Conservation (phyloP, 306 rosid species). For the Astragalus glycyphyllos region DNA sequence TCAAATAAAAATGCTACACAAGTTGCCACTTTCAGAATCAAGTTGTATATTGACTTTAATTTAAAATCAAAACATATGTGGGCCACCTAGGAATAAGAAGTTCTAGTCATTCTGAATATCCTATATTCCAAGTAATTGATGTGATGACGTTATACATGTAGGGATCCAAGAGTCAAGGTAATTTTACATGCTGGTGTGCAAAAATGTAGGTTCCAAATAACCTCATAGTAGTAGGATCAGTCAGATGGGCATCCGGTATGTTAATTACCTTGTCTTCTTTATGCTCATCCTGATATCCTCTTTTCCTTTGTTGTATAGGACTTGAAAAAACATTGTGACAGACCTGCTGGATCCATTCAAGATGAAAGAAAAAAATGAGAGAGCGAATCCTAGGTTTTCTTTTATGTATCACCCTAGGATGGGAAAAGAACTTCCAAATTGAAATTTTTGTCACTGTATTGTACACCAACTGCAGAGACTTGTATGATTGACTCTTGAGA, state of each 20-base stretch:
- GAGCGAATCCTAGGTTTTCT: slow-evolving; percentile 46
- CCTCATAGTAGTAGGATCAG: slow-evolving; percentile 1
- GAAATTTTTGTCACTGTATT: slow-evolving; percentile 51
- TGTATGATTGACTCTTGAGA: slow-evolving; percentile 32
- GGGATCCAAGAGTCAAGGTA: slow-evolving; percentile 1
- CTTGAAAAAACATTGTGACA: slow-evolving; percentile 89
- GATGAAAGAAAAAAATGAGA: slow-evolving; percentile 45
- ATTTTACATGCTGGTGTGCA: slow-evolving; percentile 20
- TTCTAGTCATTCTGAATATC: not conserved
- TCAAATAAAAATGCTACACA: not conserved
- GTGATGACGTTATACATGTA: slow-evolving; percentile 8
- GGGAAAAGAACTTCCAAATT: slow-evolving; percentile 45
- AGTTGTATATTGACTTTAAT: not conserved
- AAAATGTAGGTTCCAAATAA: not conserved
- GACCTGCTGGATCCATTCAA: slow-evolving; percentile 59
- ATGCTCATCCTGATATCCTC: slow-evolving; percentile 56
- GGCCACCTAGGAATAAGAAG: not conserved
- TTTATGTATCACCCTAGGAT: slow-evolving; percentile 46
- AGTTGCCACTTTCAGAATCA: not conserved
- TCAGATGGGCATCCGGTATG: slow-evolving; percentile 38
- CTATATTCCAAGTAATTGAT: not conserved
- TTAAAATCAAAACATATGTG: not conserved
- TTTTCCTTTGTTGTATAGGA: slow-evolving; percentile 71
- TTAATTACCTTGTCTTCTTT: slow-evolving; percentile 39
- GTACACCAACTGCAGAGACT: slow-evolving; percentile 40